These are phyloP conservation scores for Omphalotus guepiniiformis DNA, from an alignment of 768 basidiomycete genomes.

Conservation along the genomic window DNA sequence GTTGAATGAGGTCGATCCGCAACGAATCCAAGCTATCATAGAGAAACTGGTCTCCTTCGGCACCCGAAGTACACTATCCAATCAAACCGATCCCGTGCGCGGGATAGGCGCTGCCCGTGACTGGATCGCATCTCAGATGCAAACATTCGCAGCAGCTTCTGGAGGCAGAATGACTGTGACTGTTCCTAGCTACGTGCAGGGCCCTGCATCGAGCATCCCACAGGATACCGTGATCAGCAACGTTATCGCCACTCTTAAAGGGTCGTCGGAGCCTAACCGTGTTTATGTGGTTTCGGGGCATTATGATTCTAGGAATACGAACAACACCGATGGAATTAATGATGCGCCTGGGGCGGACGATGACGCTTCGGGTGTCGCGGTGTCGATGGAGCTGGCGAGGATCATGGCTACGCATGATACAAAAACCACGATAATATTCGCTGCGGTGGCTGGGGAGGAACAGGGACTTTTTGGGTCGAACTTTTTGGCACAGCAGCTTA, in stretches of 20 bases:
- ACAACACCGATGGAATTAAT: slow-evolving; percentile 22
- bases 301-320: slow-evolving; percentile 46
- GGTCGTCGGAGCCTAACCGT: slow-evolving; percentile 44
- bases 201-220: slow-evolving; percentile 30
- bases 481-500: slow-evolving; percentile 41
- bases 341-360: slow-evolving; percentile 53
- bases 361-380: slow-evolving; percentile 51
- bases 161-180: slow-evolving; percentile 39
- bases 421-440: slow-evolving; percentile 49
- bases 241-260: slow-evolving; percentile 45
- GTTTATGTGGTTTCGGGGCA: slow-evolving; percentile 53
- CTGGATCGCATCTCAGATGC: slow-evolving; percentile 50
- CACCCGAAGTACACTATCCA: slow-evolving; percentile 49
- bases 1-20: slow-evolving; percentile 41
- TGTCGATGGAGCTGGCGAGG: slow-evolving; percentile 50
- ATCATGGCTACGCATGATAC: slow-evolving; percentile 45
- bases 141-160: slow-evolving; percentile 31
- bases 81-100: slow-evolving; percentile 46
- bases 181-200: slow-evolving; percentile 43
- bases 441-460: slow-evolving; percentile 48
- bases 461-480: slow-evolving; percentile 47
- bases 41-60: slow-evolving; percentile 52
- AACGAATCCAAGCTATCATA: slow-evolving; percentile 43
- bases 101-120: slow-evolving; percentile 54
- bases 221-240: slow-evolving; percentile 46